Percentiles rank a stretch among this genome's conserved stretches.
Evolutionary conservation across 176 grass and related monocot species (phyloP).

Genomic region (Tillandsia leiboldiana): DNA sequence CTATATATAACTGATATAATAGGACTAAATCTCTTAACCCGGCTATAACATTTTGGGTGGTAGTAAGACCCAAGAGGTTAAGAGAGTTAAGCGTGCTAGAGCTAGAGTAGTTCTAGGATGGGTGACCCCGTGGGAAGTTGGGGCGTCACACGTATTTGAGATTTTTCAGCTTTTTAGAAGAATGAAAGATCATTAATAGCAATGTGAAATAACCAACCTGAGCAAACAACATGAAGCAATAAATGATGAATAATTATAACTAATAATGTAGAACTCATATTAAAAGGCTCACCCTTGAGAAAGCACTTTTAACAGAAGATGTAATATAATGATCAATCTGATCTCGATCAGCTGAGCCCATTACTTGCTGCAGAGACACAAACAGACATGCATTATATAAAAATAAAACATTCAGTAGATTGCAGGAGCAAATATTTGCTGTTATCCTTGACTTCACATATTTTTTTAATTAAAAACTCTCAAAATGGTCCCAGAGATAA

Average conservation of each 20-base stretch:
- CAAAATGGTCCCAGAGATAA: too few species aligned
- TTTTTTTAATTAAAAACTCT: neutral
- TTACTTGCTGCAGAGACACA: slow-evolving; percentile 42
- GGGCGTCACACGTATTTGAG: neutral
- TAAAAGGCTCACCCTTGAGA: slow-evolving; percentile 56
- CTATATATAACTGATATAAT: too few species aligned
- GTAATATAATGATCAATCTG: slow-evolving; percentile 89
- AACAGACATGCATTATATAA: neutral
- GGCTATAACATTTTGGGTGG: too few species aligned
- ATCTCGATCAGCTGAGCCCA: slow-evolving; percentile 56
- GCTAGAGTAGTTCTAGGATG: too few species aligned
- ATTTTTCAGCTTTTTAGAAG: neutral
- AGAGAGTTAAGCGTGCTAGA: too few species aligned
- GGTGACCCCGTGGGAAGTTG: too few species aligned
- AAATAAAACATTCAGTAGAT: neutral
- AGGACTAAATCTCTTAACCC: too few species aligned
- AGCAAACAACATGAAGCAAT: slow-evolving; percentile 14
- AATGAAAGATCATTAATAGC: neutral
- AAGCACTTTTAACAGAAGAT: slow-evolving; percentile 89
- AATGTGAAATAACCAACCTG: neutral
- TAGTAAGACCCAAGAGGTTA: too few species aligned
- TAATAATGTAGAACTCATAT: too few species aligned
- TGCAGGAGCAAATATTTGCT: neutral
- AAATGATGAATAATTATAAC: slow-evolving; percentile 13
- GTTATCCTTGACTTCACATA: neutral